Evolutionary conservation across 2,329 filamentous ascomycete species (phyloP).

Genomic region (Ceratocystis papillata): DNA sequence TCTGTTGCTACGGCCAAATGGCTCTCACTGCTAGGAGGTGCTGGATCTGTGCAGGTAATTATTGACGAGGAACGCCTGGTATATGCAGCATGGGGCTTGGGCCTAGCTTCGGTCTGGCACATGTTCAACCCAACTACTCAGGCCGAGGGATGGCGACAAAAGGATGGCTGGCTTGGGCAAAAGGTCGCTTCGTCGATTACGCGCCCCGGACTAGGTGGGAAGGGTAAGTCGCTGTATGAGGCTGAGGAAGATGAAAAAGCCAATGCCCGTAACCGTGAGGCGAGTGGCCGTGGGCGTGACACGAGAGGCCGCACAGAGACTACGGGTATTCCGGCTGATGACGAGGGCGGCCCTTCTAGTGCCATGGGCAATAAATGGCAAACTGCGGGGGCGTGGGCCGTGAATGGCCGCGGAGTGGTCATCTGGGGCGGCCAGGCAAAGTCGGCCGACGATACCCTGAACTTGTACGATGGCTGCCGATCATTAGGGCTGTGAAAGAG

Average conservation of each 20-base stretch:
- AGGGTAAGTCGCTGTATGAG: conserved; percentile 15
- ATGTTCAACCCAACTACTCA: conserved; percentile 45
- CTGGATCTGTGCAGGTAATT: conserved; percentile 46
- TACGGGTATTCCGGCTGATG: conserved; percentile 27
- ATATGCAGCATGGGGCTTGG: conserved; percentile 51
- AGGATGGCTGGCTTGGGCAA: conserved; percentile 42
- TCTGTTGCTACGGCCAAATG: conserved; percentile 45
- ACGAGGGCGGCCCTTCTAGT: conserved; percentile 33
- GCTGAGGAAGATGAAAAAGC: conserved; percentile 12
- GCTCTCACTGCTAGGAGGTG: conserved; percentile 47
- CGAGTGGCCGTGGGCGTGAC: neutral
- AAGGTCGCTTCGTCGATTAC: conserved; percentile 39
- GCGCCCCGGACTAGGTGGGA: conserved; percentile 13
- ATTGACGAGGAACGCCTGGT: conserved; percentile 46
- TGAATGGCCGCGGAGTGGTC: conserved; percentile 41
- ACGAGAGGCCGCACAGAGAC: conserved; percentile 19
- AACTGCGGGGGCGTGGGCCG: conserved; percentile 42
- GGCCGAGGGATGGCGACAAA: conserved; percentile 43
- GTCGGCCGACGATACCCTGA: conserved; percentile 42
- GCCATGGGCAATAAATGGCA: conserved; percentile 48
- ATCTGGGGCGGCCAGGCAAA: conserved; percentile 42
- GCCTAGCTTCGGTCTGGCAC: conserved; percentile 41
- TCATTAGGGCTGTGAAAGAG: conserved; percentile 31
- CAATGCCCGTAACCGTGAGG: neutral
- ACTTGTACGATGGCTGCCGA: conserved; percentile 40